Evolutionary conservation across 495 filamentous ascomycete species (phyloP).

Genomic region (Recurvomyces mirabilis): DNA sequence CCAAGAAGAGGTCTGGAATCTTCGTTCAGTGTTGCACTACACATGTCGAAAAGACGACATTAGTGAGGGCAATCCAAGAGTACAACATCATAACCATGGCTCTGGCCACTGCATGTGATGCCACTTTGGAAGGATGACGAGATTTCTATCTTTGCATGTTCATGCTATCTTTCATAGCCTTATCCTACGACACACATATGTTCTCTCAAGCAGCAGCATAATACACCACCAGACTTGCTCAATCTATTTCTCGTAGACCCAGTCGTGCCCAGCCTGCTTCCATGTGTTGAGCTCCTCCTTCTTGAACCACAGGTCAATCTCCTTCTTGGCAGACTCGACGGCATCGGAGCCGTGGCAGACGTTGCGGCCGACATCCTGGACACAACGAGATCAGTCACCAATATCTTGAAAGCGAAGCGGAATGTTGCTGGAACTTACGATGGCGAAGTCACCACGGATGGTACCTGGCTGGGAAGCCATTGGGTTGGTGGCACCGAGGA

Average conservation of each 20-base stretch:
- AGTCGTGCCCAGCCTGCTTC: conserved; percentile 68
- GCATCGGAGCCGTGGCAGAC: conserved; percentile 98
- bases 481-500: conserved; percentile 98
- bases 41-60: too few relatives aligned
- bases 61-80: too few relatives aligned
- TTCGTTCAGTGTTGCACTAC: too few relatives aligned
- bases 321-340: conserved; percentile 98
- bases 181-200: too few relatives aligned
- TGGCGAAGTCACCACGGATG: conserved; percentile 75
- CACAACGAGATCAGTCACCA: not conserved
- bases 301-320: conserved; percentile 96
- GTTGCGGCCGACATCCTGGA: conserved; percentile 84
- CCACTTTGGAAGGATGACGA: too few relatives aligned
- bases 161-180: too few relatives aligned
- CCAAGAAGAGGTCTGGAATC: too few relatives aligned
- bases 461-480: conserved; percentile 85
- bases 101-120: too few relatives aligned
- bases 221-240: not conserved
- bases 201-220: too few relatives aligned
- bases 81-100: too few relatives aligned
- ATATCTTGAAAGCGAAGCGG: too few relatives aligned
- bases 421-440: conserved; percentile 24
- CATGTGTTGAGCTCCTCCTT: conserved; percentile 68
- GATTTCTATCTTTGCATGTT: too few relatives aligned
- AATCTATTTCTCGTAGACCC: conserved; percentile 82